Base-by-base conservation (phyloP, 495 filamentous ascomycete genomes). In the Glarea lozoyensis region DNA sequence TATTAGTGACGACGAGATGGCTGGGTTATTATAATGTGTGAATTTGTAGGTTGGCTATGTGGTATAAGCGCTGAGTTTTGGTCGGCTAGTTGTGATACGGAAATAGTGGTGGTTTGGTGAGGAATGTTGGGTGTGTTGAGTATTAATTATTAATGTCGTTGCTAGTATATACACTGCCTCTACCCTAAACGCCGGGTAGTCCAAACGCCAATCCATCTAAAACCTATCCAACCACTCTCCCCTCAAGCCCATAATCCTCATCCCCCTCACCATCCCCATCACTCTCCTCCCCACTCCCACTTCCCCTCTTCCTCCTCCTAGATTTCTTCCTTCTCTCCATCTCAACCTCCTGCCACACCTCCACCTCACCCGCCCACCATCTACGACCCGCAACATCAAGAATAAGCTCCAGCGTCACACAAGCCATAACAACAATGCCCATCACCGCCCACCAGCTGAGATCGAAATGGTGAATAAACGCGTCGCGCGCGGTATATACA, bases 311-410 rank as follows among this genome's bases (percentile, higher is more conserved):
- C 25, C 25, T 7, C n/a, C 25, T n/a, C 25, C 25, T 7, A 29
- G n/a, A n/a, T n/a, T n/a, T n/a, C n/a, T n/a, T n/a, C 25, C n/a
- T 29, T 29, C 25, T n/a, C 25, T 83, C 78, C 23, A 40, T 24
- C 67, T 92, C 87, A 43, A 89, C 71, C 60, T 84, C 80, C 60
- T 85, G 81, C 71, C 87, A 92, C 16, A 86, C 49, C 50, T 92
- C 81, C 23, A 81, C 77, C 54, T 88, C 83, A 5, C 72, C 78
- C 0, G 87, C 81, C 63, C 79, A 82, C 47, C 82, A 71, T 19
- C 71, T 63, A 16, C 73, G 69, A 19, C 79, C 65, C 12, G 85
- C 35, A 1, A 69, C 64, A 39, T 67, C 72, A 23, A 84, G 66
- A 4, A 61, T 74, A 18, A 88, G 57, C 55, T 95, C 88, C 34